These are phyloP conservation scores for Phialemonium atrogriseum DNA, from an alignment of 2,329 filamentous ascomycete genomes.

Conservation along the genomic window DNA sequence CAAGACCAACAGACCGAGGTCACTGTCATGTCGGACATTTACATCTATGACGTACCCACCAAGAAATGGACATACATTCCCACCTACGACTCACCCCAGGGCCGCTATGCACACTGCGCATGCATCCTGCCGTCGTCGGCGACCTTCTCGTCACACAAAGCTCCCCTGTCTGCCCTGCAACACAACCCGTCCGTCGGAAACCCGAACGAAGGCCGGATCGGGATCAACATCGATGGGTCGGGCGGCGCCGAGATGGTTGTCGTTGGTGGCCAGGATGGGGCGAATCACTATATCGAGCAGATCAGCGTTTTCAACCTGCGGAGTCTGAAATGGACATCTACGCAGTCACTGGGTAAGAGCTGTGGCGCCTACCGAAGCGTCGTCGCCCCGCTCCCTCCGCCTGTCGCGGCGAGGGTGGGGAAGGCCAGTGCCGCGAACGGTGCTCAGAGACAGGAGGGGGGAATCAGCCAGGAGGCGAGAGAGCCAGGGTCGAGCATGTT, in stretches of 20 bases:
- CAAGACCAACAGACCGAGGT: conserved; percentile 74
- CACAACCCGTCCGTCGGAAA: conserved; percentile 80
- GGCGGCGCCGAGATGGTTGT: conserved; percentile 97
- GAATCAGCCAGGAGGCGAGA: conserved; percentile 44
- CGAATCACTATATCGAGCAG: conserved; percentile 98
- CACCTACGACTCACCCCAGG: conserved; percentile 76
- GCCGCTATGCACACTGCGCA: conserved; percentile 93
- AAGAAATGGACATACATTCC: conserved; percentile 79
- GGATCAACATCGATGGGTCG: conserved; percentile 79
- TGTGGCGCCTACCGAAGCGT: conserved; percentile 96
- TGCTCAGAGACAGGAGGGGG: conserved; percentile 30
- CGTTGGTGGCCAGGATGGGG: conserved; percentile 90
- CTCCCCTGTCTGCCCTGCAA: conserved; percentile 77
- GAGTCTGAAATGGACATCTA: conserved; percentile 92
- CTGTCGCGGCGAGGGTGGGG: conserved; percentile 58
- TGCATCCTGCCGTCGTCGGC: conserved; percentile 85
- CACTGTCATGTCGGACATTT: conserved; percentile 95
- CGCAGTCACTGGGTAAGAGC: conserved; percentile 76
- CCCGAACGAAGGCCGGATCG: conserved; percentile 80
- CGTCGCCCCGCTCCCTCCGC: conserved; percentile 70
- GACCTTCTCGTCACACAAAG: conserved; percentile 74
- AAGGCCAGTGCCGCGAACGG: conserved; percentile 37
- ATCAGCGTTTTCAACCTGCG: conserved; percentile 97
- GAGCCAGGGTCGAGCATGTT: conserved; percentile 69
- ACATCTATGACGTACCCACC: conserved; percentile 82